phyloP scores from a whole-genome alignment of 2,329 filamentous ascomycete genomes.

The Periconia sp. region DNA sequence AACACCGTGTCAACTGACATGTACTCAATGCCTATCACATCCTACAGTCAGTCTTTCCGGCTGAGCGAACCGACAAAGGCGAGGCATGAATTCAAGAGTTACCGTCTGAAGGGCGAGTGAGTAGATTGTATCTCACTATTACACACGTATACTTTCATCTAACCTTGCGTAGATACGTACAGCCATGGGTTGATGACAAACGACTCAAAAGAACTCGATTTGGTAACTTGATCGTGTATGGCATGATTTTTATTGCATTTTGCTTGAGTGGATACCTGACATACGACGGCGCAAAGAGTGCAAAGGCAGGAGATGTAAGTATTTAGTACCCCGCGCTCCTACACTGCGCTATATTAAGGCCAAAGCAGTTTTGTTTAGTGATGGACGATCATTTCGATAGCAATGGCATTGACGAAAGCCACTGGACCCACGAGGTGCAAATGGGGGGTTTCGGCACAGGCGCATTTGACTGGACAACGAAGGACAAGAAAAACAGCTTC shows the following conservation, averaged over 20 bases:
- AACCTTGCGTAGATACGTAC: conserved; percentile 15
- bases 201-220: conserved; percentile 23
- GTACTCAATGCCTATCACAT: conserved; percentile 1
- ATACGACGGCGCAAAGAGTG: conserved; percentile 20
- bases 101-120: conserved; percentile 24
- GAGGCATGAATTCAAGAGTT: conserved; percentile 25
- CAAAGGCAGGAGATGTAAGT: conserved; percentile 16
- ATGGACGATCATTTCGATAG: conserved; percentile 59
- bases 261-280: conserved; percentile 19
- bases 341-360: neutral
- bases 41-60: neutral
- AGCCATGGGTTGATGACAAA: conserved; percentile 26
- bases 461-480: conserved; percentile 71
- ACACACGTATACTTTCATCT: neutral
- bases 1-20: conserved; percentile 3
- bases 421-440: conserved; percentile 75
- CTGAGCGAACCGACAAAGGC: conserved; percentile 10
- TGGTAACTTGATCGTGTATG: conserved; percentile 20
- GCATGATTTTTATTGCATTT: conserved; percentile 14
- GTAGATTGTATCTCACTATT: neutral
- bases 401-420: conserved; percentile 56
- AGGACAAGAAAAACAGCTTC: conserved; percentile 71
- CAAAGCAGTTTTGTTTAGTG: conserved; percentile 23
- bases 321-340: neutral
- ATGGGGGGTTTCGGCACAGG: conserved; percentile 69